Evolutionary conservation across 805 yeast species (phyloP), one percentile per base, ranked within the genome.

Genomic region (Metschnikowia vanudenii): DNA sequence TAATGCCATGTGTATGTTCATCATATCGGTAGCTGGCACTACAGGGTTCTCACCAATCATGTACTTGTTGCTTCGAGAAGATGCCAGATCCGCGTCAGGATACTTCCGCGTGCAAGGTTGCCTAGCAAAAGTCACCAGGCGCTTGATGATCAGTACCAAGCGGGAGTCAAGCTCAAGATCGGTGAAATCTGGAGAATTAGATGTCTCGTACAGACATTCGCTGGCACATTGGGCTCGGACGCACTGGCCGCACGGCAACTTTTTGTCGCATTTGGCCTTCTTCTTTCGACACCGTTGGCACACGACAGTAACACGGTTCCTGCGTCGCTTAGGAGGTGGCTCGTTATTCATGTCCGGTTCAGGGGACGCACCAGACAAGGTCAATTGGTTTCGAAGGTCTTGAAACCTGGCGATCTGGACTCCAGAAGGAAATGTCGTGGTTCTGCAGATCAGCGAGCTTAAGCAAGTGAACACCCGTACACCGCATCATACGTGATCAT

Each of bases 231-330:
- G 44, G 26, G 52, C 50, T 33, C 41, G 40, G 24, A 44, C 35
- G 41, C 58, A 54, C 29, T 47, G 49, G 28, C 39, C 24, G 29
- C 56, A 54, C 2, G 58, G 58, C 10, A 31, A 33, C 10, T 35
- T 31, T 38, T 45, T 48, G 26, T 54, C 56, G 28, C 58, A 54
- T 24, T 45, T 44, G 29, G 52, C 48, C 35, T 54, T 54, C 38
- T 53, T 54, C 24, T 14, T 19, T 24, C 58, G 50, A 31, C 56
- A 54, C 8, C 58, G 56, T 10, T n/a, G 46, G 20, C 58, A 54
- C 12, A 54, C 58, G 6, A 51, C 30, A 12, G 56, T 53, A 39
- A 37, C 34, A 18, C 56, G 46, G 29, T 51, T 50, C 19, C 58
- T 34, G 30, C 47, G 48, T 16, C 43, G 20, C 17, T 49, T 49